Percentiles rank a stretch among this genome's conserved stretches.
phyloP scores from a whole-genome alignment of 257 asterid species.

The Rauvolfia tetraphylla region DNA sequence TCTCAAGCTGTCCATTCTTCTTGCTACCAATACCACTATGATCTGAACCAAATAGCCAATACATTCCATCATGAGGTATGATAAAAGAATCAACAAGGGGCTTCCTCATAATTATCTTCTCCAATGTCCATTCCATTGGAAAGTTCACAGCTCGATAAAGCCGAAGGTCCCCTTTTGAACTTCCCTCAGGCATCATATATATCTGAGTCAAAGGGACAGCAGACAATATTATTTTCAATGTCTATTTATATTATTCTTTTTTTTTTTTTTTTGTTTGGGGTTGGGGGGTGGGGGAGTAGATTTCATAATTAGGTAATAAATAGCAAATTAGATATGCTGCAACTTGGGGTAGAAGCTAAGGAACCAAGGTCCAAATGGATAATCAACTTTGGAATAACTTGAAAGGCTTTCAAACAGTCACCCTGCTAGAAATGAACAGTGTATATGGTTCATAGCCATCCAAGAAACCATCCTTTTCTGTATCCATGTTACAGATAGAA shows the following conservation, averaged over 20 bases:
- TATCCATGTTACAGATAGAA: not conserved
- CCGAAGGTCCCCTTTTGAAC: slow-evolving; percentile 85
- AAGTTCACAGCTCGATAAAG: slow-evolving; percentile 78
- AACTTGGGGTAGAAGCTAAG: not conserved
- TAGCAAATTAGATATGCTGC: not conserved
- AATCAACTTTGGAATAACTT: not conserved
- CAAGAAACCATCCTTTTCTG: not conserved
- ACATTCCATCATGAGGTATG: slow-evolving; percentile 61
- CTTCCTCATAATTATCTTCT: slow-evolving; percentile 54
- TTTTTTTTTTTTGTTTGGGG: no score
- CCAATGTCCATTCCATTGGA: slow-evolving; percentile 78
- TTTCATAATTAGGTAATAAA: not conserved
- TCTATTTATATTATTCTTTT: not conserved
- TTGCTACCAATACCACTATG: slow-evolving; percentile 69
- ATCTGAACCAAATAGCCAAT: slow-evolving; percentile 93
- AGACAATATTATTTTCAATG: not conserved
- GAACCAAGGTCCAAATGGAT: not conserved
- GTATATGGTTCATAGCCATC: not conserved
- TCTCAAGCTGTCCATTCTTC: slow-evolving; percentile 84
- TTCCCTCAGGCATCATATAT: slow-evolving; percentile 97
- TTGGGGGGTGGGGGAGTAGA: not conserved
- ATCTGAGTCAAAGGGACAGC: slow-evolving; percentile 39
- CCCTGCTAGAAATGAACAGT: not conserved
- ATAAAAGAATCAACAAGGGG: slow-evolving; percentile 81
- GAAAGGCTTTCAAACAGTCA: not conserved